phyloP scores from a whole-genome alignment of 352 stramenopile species.

The Globisporangium paddicum region DNA sequence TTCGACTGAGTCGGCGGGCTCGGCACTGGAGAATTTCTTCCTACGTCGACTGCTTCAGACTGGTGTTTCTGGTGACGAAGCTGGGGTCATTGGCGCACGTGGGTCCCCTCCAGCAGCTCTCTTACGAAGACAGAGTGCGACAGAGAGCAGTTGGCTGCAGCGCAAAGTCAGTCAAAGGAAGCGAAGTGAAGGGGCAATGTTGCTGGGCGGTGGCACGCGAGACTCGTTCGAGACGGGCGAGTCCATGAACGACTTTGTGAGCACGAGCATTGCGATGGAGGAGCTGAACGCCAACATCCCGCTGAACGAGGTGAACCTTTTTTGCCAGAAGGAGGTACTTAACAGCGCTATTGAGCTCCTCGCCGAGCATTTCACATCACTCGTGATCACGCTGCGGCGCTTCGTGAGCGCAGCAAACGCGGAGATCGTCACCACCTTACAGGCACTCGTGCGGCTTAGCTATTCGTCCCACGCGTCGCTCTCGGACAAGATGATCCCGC shows the following conservation, averaged over 20 bases:
- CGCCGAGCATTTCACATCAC: constrained; percentile 32
- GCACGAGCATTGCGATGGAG: constrained; percentile 38
- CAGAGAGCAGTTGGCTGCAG: constrained; percentile 29
- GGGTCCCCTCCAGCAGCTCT: background rate
- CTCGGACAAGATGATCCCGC: constrained; percentile 32
- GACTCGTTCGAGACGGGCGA: constrained; percentile 43
- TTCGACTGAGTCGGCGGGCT: constrained; percentile 17
- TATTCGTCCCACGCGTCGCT: constrained; percentile 37
- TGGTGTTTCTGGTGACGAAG: constrained; percentile 11
- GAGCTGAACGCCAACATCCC: constrained; percentile 52
- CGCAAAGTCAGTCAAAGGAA: constrained; percentile 18
- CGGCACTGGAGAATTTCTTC: constrained; percentile 51
- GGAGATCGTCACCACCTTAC: constrained; percentile 42
- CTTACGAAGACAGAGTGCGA: constrained; percentile 1
- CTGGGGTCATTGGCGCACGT: constrained; percentile 3
- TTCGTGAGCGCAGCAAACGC: constrained; percentile 28
- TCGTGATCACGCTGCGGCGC: constrained; percentile 31
- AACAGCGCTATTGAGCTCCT: constrained; percentile 45
- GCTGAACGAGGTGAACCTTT: constrained; percentile 32
- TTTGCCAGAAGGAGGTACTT: constrained; percentile 28
- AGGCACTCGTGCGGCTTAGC: constrained; percentile 46
- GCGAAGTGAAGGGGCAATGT: background rate
- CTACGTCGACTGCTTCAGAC: constrained; percentile 46
- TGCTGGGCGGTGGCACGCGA: constrained; percentile 9
- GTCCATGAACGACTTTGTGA: constrained; percentile 48